Base-by-base conservation (phyloP, 2,329 filamentous ascomycete species). In the Aspergillus persii region DNA sequence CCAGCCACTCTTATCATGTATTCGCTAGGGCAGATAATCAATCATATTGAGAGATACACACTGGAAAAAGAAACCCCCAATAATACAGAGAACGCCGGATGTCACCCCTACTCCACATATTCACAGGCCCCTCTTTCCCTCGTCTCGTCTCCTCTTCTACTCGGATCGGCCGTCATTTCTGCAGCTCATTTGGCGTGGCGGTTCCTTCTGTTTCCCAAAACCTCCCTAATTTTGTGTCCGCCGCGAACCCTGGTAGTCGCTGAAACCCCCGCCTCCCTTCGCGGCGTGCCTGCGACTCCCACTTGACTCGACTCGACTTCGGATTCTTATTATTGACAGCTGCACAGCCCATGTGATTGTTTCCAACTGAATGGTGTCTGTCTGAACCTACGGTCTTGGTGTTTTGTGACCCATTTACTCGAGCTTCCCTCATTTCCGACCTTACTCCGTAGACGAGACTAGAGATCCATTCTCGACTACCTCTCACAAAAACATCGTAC, bases 401-500 rank as follows among this genome's bases (percentile, higher is more conserved):
- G 1, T 47, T 27, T 47, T 27, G 26, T 47, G 44, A 47, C 27
- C 26, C 11, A 47, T 47, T 9, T 27, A 23, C 44, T 47, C 44
- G 18, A 23, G 26, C 3, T 47, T 8, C 27, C 15, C 44, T 8
- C 44, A 23, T 47, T 47, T 9, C 18, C 26, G 18, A 23, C 44
- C 8, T 47, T 26, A 47, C 18, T 23, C 18, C 18, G 18, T 23
- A 23, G 18, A 23, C 18, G 18, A 23, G 18, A 23, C 18, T 47
- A 47, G 18, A 47, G 18, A 23, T 47, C 44, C 9, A 41, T 12
- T n/a, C n/a, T 41, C 15, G 36, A 7, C 36, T 12, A n/a, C 26
- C 31, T 46, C 33, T 52, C 26, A 39, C 9, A 31, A 51, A 8
- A 51, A 23, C 49, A 41, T 18, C 29, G 30, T 47, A 66, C 57